Evolutionary conservation across 108 stramenopile genomes (phyloP).

Genomic region (Cyclotella choctawhatcheeana): DNA sequence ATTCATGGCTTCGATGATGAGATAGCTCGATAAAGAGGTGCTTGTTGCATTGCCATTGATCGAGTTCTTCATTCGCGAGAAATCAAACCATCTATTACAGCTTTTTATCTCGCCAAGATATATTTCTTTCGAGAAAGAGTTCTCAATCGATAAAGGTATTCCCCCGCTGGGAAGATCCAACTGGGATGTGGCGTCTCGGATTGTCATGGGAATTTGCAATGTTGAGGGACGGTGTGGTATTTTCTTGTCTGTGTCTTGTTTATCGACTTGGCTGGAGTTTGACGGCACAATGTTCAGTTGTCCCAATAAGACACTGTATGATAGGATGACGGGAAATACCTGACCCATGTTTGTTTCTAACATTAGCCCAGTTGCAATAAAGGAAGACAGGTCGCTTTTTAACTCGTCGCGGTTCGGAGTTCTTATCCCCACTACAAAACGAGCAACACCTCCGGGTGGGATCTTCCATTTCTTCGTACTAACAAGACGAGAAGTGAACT

Average conservation of each 20-base stretch:
- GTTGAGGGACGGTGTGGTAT: neutral
- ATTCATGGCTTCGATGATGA: slow-evolving; percentile 29
- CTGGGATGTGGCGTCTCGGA: slow-evolving; percentile 17
- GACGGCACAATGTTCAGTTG: slow-evolving; percentile 54
- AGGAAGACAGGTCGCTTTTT: slow-evolving; percentile 67
- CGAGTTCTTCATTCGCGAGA: slow-evolving; percentile 9
- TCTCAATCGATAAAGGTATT: slow-evolving; percentile 28
- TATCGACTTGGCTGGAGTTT: neutral
- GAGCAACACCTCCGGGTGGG: slow-evolving; percentile 72
- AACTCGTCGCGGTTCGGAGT: slow-evolving; percentile 46
- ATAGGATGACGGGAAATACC: slow-evolving; percentile 65
- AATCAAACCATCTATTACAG: slow-evolving; percentile 45
- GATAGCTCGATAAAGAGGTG: slow-evolving; percentile 1
- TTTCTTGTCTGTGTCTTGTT: neutral
- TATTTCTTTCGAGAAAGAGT: slow-evolving; percentile 41
- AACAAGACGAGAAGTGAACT: slow-evolving; percentile 32
- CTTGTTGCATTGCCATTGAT: neutral
- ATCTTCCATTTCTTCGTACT: slow-evolving; percentile 47
- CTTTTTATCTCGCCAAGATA: slow-evolving; percentile 41
- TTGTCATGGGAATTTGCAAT: slow-evolving; percentile 24
- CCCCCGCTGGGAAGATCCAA: neutral
- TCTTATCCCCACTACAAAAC: slow-evolving; percentile 63
- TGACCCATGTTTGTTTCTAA: slow-evolving; percentile 75
- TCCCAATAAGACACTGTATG: slow-evolving; percentile 69
- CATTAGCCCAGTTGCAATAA: slow-evolving; percentile 69